phyloP scores from a whole-genome alignment of 2,329 filamentous ascomycete genomes.

The Aspergillus pseudoterreus region DNA sequence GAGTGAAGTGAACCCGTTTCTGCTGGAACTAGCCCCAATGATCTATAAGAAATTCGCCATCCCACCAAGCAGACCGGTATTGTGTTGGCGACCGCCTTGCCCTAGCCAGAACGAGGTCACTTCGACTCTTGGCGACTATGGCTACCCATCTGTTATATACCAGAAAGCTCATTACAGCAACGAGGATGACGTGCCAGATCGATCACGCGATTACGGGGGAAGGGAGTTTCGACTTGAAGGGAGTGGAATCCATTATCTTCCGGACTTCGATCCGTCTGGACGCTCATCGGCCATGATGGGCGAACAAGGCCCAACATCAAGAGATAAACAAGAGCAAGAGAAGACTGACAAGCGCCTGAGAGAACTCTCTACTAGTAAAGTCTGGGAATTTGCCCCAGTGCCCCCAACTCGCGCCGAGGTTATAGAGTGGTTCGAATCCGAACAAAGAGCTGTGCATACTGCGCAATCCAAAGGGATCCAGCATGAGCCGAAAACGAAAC shows the following conservation, averaged over 20 bases:
- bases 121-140: constrained; percentile 54
- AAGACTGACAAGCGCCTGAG: constrained; percentile 51
- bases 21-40: constrained; percentile 15
- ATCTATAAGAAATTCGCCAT: constrained; percentile 31
- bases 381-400: constrained; percentile 71
- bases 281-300: constrained; percentile 56
- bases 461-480: constrained; percentile 6
- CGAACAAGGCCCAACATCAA: constrained; percentile 43
- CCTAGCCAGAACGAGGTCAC: constrained; percentile 45
- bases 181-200: constrained; percentile 75
- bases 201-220: constrained; percentile 78
- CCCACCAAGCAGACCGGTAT: constrained; percentile 15
- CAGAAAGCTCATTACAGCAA: constrained; percentile 82
- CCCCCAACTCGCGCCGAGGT: constrained; percentile 73
- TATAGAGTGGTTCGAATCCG: constrained; percentile 59
- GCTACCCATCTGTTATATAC: constrained; percentile 68
- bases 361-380: constrained; percentile 57
- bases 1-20: constrained; percentile 13
- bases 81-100: constrained; percentile 22
- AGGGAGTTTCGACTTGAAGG: constrained; percentile 77
- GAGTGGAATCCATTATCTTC: constrained; percentile 72
- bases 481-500: constrained; percentile 19
- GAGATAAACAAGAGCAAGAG: constrained; percentile 53
- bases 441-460: constrained; percentile 13
- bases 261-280: constrained; percentile 67